A percentile compares a stretch with the other conserved stretches of the same genome.
Conservation (phyloP, 306 rosid species). For the Citrullus amarus region DNA sequence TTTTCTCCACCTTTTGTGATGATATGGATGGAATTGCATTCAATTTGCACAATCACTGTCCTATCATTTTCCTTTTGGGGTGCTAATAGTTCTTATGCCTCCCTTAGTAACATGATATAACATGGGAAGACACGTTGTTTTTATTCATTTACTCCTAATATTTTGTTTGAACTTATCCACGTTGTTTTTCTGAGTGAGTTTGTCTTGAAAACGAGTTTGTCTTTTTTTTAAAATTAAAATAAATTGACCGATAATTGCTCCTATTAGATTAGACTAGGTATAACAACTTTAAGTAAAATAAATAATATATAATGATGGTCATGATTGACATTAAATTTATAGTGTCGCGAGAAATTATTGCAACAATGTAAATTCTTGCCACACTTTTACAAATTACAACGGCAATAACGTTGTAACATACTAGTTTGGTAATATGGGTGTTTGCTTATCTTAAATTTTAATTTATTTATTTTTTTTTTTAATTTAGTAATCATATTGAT, state of each 20-base stretch:
- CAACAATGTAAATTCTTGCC: no score
- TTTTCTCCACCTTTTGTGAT: not conserved
- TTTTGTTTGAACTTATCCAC: not conserved
- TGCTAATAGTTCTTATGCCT: not conserved
- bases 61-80: not conserved
- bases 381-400: no score
- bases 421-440: no score
- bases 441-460: no score
- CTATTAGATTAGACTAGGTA: not conserved
- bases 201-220: not conserved
- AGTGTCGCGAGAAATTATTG: no score
- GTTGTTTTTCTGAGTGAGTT: not conserved
- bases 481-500: no score
- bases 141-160: not conserved
- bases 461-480: no score
- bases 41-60: not conserved
- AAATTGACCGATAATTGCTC: not conserved
- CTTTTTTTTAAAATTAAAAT: not conserved
- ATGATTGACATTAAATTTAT: no score
- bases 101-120: not conserved
- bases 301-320: no score
- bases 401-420: no score
- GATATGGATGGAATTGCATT: not conserved
- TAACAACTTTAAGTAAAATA: not conserved
- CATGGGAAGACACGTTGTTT: not conserved